A percentile compares a stretch with the other conserved stretches of the same genome.
Conservation (phyloP, 176 grass and related monocot species). For the Puccinellia tenuiflora region DNA sequence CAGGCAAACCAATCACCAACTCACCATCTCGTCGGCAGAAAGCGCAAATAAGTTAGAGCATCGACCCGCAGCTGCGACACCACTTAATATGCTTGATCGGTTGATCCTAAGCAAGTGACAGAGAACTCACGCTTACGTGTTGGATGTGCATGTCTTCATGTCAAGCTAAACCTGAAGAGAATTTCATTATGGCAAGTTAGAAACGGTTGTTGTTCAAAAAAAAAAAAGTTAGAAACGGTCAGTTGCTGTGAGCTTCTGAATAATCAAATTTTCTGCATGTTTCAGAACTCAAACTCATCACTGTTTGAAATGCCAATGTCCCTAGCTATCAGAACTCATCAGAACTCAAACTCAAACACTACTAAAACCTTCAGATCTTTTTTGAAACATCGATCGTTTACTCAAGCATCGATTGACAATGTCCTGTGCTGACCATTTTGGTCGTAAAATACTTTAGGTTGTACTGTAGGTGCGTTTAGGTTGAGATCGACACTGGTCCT, state of each 20-base stretch:
- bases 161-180: conserved; percentile 46
- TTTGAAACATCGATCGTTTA: neutral
- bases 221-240: neutral
- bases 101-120: neutral
- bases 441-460: neutral
- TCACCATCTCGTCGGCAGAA: neutral
- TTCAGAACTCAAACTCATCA: neutral
- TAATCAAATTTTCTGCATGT: neutral
- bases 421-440: neutral
- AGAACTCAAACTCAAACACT: too few species aligned
- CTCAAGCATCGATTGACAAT: neutral
- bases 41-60: neutral
- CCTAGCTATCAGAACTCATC: too few species aligned
- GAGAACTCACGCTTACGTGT: neutral
- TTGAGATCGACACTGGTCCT: conserved; percentile 38
- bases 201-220: too few species aligned
- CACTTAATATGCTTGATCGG: neutral
- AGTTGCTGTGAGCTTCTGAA: neutral
- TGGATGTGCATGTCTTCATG: conserved; percentile 21
- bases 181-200: neutral
- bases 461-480: neutral
- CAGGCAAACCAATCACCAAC: conserved; percentile 1
- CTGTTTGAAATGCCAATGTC: too few species aligned
- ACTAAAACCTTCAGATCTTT: neutral
- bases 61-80: neutral